Evolutionary conservation across 2,329 filamentous ascomycete genomes (phyloP).

Genomic region (Capronia americana): DNA sequence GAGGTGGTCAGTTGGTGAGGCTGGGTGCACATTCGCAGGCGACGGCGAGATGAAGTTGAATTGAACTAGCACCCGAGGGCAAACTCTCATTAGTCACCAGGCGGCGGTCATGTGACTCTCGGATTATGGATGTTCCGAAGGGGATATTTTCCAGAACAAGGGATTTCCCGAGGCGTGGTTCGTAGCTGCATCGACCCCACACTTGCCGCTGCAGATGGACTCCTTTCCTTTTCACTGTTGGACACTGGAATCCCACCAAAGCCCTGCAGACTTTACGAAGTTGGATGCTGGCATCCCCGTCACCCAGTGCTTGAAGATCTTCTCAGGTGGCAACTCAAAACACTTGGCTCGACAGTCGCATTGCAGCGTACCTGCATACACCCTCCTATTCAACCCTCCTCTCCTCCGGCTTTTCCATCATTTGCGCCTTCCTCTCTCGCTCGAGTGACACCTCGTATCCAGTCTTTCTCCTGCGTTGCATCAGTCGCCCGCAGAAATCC

Average conservation of each 20-base stretch:
- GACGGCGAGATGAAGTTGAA: background rate
- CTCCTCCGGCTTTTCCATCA: background rate
- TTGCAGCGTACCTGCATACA: constrained; percentile 15
- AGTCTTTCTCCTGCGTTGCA: background rate
- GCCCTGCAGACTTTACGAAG: background rate
- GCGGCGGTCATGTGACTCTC: background rate
- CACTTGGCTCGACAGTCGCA: constrained; percentile 10
- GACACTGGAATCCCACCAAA: background rate
- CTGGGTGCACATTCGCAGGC: background rate
- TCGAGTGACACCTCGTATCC: constrained; percentile 1
- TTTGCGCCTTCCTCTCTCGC: constrained; percentile 6
- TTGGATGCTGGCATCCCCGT: constrained; percentile 5
- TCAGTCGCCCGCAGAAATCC: background rate
- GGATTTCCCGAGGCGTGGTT: background rate
- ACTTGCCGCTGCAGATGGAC: background rate
- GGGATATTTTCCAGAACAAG: background rate
- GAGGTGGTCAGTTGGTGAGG: constrained; percentile 2
- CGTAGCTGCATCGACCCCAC: background rate
- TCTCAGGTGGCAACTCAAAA: constrained; percentile 9
- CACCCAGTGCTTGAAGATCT: background rate
- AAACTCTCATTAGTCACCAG: background rate
- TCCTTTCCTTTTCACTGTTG: background rate
- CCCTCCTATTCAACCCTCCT: constrained; percentile 1
- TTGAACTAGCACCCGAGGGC: background rate
- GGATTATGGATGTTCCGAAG: background rate